phyloP scores from a whole-genome alignment of 495 filamentous ascomycete species.

The Penicillium turbatum region DNA sequence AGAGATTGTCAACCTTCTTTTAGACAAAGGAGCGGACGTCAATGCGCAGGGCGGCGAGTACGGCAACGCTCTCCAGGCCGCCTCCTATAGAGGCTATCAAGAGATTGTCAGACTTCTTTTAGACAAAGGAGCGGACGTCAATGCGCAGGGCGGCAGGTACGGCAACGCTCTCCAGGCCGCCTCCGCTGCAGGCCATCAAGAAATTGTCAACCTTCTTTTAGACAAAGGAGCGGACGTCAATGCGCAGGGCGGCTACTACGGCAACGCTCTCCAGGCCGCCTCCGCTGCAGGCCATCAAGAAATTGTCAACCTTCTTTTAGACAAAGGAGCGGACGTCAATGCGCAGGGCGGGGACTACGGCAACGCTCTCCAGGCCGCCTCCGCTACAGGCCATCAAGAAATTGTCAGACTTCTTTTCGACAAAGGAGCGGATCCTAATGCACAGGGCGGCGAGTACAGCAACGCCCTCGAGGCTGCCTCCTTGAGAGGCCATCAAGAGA shows the following conservation, averaged over 20 bases:
- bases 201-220: slow-evolving; percentile 4
- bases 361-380: slow-evolving; percentile 28
- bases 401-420: too few relatives aligned
- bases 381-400: background rate
- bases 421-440: too few relatives aligned
- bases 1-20: too few relatives aligned
- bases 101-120: too few relatives aligned
- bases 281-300: slow-evolving; percentile 7
- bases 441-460: too few relatives aligned
- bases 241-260: slow-evolving; percentile 19
- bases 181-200: slow-evolving; percentile 13
- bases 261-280: slow-evolving; percentile 29
- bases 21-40: too few relatives aligned
- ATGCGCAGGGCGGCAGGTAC: slow-evolving; percentile 21
- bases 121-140: slow-evolving; percentile 26
- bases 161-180: slow-evolving; percentile 29
- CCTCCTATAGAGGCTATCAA: too few relatives aligned
- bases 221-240: slow-evolving; percentile 25
- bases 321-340: slow-evolving; percentile 24
- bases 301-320: slow-evolving; percentile 1
- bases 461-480: too few relatives aligned
- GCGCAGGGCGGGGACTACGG: slow-evolving; percentile 21
- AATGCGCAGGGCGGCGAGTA: too few relatives aligned
- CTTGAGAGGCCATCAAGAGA: too few relatives aligned
- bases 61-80: too few relatives aligned